Conservation (phyloP, 169 alveolate genomes). For the Theileria equi region DNA sequence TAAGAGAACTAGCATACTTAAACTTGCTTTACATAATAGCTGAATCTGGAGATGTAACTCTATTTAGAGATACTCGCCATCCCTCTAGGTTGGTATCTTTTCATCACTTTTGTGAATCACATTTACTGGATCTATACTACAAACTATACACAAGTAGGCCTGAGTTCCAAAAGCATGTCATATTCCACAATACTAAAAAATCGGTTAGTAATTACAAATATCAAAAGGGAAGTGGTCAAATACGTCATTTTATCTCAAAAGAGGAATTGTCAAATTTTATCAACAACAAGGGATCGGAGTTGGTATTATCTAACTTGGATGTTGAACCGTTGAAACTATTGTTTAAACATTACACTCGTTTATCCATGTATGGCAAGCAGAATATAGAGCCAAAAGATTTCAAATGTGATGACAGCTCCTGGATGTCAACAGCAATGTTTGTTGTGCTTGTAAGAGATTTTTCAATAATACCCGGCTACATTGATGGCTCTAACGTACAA, state of each 20-base stretch:
- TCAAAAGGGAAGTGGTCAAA: background rate
- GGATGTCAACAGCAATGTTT: constrained; percentile 62
- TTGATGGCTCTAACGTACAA: constrained; percentile 52
- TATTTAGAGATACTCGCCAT: constrained; percentile 59
- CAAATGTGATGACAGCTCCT: constrained; percentile 31
- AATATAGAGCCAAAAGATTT: constrained; percentile 10
- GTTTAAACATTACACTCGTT: constrained; percentile 57
- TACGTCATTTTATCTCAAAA: constrained; percentile 43
- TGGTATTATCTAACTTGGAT: constrained; percentile 21
- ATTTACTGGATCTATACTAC: constrained; percentile 54
- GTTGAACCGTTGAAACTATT: constrained; percentile 26
- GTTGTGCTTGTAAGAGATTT: constrained; percentile 71
- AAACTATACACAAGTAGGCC: constrained; percentile 44
- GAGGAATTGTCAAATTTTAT: constrained; percentile 42
- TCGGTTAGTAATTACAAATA: constrained; percentile 2
- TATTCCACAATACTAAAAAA: constrained; percentile 28
- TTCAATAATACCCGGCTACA: constrained; percentile 70
- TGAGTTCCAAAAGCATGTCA: constrained; percentile 50
- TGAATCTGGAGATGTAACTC: constrained; percentile 46
- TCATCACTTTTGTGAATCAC: constrained; percentile 69
- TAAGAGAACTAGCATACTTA: constrained; percentile 72
- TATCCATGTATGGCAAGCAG: constrained; percentile 48
- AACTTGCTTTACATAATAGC: constrained; percentile 72
- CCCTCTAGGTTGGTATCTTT: constrained; percentile 76
- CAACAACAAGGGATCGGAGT: constrained; percentile 34